Base-by-base conservation (phyloP, 768 basidiomycete species). In the Xerocomus potaroensis region DNA sequence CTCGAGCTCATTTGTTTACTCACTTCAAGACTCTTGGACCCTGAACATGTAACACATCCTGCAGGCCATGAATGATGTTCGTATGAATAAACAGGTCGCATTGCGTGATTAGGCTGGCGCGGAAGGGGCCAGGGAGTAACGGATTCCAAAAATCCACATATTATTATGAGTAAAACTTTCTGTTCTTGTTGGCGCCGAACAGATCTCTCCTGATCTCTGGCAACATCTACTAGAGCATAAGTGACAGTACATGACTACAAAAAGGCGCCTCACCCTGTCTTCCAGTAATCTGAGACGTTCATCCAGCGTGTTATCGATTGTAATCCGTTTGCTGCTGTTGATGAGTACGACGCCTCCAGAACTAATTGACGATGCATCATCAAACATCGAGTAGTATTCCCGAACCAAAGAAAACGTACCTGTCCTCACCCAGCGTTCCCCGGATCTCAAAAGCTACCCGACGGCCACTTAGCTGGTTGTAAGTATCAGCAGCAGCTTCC, bases 261-360 rank as follows among this genome's bases (percentile, higher is more conserved):
- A n/a, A 18, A n/a, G 23, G 23, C 12, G 9, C 68, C 83, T 52
- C 53, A 91, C 92, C 69, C 87, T 78, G 62, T 96, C 91, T 69
- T 97, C 93, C 32, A 99, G 71, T 54, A 98, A 66, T 54, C 83
- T 77, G 60, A 99, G 68, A 38, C 95, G 78, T 66, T 97, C 93
- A 57, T 95, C 94, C 41, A 99, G 73, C 2, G 94, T 93, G 63
- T 99, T 98, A 68, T 98, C 89, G 19, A 99, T 76, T 18, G 81
- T 86, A 65, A 97, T 97, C 42, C 91, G 80, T 27, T 77, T 75
- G 9, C 76, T 76, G 18, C 84, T 85, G 43, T 79, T 87, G 12
- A 77, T 61, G 15, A 97, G 77, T 58, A 83, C 83, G 38, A 96
- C 71, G 12, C 95, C 95, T 12, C 96, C 96, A 47, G 93, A 80